Base-by-base conservation (phyloP, 2,329 filamentous ascomycete species). In the Botrytis elliptica region DNA sequence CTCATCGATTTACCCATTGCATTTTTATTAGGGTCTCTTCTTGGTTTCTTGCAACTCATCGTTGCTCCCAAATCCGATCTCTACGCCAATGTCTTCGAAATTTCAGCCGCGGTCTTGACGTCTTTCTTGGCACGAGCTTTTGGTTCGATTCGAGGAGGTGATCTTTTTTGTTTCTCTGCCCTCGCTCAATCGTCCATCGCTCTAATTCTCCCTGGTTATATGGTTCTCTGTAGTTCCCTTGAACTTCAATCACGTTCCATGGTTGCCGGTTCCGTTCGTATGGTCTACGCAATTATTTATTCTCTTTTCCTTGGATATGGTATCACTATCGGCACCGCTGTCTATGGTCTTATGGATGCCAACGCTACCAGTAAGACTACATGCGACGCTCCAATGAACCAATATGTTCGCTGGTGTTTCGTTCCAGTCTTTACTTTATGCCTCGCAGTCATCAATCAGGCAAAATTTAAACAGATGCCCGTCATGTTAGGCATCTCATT, bases 381-480 rank as follows among this genome's bases (percentile, higher is more conserved):
- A 10, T 88, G 86, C 75, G 77, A 81, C 0, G 82, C 86, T 40
- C 82, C 84, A 3, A 85, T 89, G 73, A 82, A 82, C 3, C 83
- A 84, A n/a, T 84, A 85, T 60, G 87, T 85, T 75, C 88, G 87
- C 73, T 94, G 95, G 83, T 84, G 91, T 44, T 94, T 94, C 79
- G 93, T 95, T 0, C 88, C 92, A 0, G 81, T 87, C 10, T 97
- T 95, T 81, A 89, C 93, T 14, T 80, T 93, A 42, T 93, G 91
- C 78, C 86, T 95, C 57, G 89, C 91, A 66, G 84, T 94, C 73
- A 89, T 95, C 80, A 95, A 95, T 80, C 92, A 95, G 78, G 93
- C 92, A 57, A 94, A 93, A 81, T 94, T 90, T 88, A 92, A 90
- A 77, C 93, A 96, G 80, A 89, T 91, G 77, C 93, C 93, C 0